Base-by-base conservation (phyloP, 208 protist species). In the Trypanosoma mega region DNA sequence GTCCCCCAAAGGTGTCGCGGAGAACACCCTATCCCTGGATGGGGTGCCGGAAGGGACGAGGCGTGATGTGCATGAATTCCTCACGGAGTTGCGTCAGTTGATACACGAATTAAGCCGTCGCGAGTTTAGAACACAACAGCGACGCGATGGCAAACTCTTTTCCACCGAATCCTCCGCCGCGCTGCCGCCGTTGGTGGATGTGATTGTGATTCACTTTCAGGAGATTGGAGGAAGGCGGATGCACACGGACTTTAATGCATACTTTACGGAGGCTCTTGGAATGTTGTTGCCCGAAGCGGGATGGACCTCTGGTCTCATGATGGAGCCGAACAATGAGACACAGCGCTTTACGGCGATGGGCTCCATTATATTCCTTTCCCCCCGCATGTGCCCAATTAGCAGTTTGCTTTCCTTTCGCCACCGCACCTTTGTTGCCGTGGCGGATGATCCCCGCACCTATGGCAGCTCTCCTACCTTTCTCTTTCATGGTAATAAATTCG, bases 151-250 rank as follows among this genome's bases (percentile, higher is more conserved):
- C 3, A 20, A 2, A 21, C 3, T 37, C 24, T 16, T 48, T 26
- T 14, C 66, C n/a, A 44, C 52, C 9, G 61, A 27, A 14, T 30
- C n/a, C 26, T 49, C 23, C 27, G 52, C 8, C 12, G 7, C 34
- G 24, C 23, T 21, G 4, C 77, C 80, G 16, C 81, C 82, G 8
- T 59, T 82, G 58, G 29, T 91, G 14, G 87, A 94, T 54, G 72
- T 94, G 0, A 62, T 94, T 44, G 87, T 94, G n/a, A 27, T 94
- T 2, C 87, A 94, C 55, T 72, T 94, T 14, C 87, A 94, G 45
- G 87, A 94, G 62, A 77, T 94, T 43, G 87, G 87, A 18, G 87
- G 87, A 26, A 91, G 85, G 62, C 59, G 68, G 24, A 51, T 68
- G 43, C 69, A 90, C 56, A 50, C 44, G 46, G 67, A 59, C 16